Evolutionary conservation across 2,329 filamentous ascomycete genomes (phyloP), one percentile per base, ranked within the genome.

Genomic region (Penicillium concentricum): DNA sequence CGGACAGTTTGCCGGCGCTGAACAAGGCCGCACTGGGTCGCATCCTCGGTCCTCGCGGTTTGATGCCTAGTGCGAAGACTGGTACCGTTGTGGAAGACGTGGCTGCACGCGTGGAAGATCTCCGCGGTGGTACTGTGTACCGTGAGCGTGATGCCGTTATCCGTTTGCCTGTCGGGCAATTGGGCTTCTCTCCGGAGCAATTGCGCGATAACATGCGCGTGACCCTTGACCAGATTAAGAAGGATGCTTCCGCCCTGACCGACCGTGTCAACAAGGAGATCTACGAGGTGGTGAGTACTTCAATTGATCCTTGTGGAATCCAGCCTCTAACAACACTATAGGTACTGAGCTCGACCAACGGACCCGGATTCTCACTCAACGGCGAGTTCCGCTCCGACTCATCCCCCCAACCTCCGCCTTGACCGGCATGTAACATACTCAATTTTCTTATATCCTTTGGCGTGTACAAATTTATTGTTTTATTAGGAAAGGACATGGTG

Each of bases 1-100:
- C 83, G 49, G 86, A 90, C 66, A 92, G 87, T 65, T 81, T 94
- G 65, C 82, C 84, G 51, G 91, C 89, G 55, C 79, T 99, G 68
- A 89, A 88, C 72, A 92, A 94, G 79, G 88, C 92, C 35, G 85
- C 84, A 0, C 74, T 99, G 61, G 93, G 89, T 61, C 84, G 88
- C 63, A 83, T 96, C 42, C 81, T 99, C 20, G 94, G 94, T 69
- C 94, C 95, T 44, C 87, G 85, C 75, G 92, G 92, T 3, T 76
- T 99, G 69, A 97, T 99, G 94, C 94, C 94, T 6, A 95, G 85
- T 72, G 78, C 84, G 58, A 96, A 96, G 81, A 86, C 86, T 60
- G 92, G 91, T 62, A 97, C 94, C 0, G 89, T 99, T 54, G 91
- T 96, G 24, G 88, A 84, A 69, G 89, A 96, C 71, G 84, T 96